Evolutionary conservation across 345 rosid genomes (phyloP), one percentile per base, ranked within the genome.

Genomic region (Eucalyptus camaldulensis): DNA sequence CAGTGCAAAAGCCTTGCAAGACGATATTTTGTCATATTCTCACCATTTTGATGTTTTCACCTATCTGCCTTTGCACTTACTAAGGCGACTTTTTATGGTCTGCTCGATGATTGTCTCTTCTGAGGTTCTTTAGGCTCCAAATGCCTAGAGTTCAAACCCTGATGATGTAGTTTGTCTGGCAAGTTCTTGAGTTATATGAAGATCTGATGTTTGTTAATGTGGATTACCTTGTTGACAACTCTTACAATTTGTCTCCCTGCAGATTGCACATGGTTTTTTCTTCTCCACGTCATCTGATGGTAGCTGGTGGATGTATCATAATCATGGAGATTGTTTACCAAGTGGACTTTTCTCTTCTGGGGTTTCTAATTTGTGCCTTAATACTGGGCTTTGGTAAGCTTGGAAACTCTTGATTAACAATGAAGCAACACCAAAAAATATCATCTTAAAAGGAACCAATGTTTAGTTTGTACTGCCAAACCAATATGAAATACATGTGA

Each of bases 191-290:
- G 29, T 21, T 40, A 76, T 40, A 22, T 40, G 85, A 22, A 76
- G 85, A 76, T 40, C 85, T 76, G 29, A 76, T 76, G 85, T 21
- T 65, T 65, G 76, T 65, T 65, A n/a, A 65, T 65, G 10, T 65
- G 21, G 40, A 65, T 40, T 76, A 76, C 47, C 47, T 76, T 76
- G 85, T 40, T 76, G 85, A 76, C 85, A 40, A 53, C 49, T 86
- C 67, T 45, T 45, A 16, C 27, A 29, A 92, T 87, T 88, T 88
- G 40, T 72, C 47, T 49, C 40, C 90, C 88, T 91, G 90, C 89
- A 98, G 99, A 94, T 91, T 98, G 94, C 99, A 97, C 91, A 95
- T 98, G 98, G 99, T 98, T 92, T 97, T 98, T 95, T 98, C 99
- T 88, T 98, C 99, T 25, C 99, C 99, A 43, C 94, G 99, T 91